Base-by-base conservation (phyloP, 352 stramenopile genomes). In the Globisporangium carolinianum region DNA sequence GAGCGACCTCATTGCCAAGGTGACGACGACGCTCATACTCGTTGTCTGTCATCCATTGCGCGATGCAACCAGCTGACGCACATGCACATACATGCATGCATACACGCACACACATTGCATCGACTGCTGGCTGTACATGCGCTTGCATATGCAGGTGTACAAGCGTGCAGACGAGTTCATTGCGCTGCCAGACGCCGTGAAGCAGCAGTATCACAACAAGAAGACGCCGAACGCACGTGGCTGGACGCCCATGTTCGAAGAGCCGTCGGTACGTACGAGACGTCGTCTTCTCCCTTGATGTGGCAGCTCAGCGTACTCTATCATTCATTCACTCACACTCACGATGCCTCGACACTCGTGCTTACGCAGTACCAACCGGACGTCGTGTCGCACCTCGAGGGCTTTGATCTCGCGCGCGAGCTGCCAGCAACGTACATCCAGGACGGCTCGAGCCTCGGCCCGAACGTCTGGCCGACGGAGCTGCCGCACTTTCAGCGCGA, bases 171-270 rank as follows among this genome's bases (percentile, higher is more conserved):
- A 91, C 51, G 76, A 90, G 66, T 90, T 89, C 60, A 67, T 88
- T 32, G 76, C 72, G 36, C 64, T 94, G 4, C 81, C 81, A 1
- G 56, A 76, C 1, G 64, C 61, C 0, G 58, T 91, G 37, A 94
- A 94, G 68, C 68, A 71, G 12, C 73, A 88, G 54, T 94, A 91
- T 51, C 79, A 91, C 49, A 81, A 85, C 69, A 88, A 90, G 57
- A 83, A 73, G 47, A 79, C 79, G 4, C 78, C 78, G 14, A 90
- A 90, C 59, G 73, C 77, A 24, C 74, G 80, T 47, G 83, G 83
- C 45, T 92, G 83, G 83, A 92, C 79, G 47, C 83, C 83, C 11
- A 81, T 92, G 74, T 88, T 90, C 56, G 83, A 90, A 67, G 80
- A 92, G 59, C 83, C 83, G 35, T 90, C 83, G 66, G 83, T 91